Conservation (phyloP, 768 basidiomycete species). For the Tubosaeta brunneosetosa region DNA sequence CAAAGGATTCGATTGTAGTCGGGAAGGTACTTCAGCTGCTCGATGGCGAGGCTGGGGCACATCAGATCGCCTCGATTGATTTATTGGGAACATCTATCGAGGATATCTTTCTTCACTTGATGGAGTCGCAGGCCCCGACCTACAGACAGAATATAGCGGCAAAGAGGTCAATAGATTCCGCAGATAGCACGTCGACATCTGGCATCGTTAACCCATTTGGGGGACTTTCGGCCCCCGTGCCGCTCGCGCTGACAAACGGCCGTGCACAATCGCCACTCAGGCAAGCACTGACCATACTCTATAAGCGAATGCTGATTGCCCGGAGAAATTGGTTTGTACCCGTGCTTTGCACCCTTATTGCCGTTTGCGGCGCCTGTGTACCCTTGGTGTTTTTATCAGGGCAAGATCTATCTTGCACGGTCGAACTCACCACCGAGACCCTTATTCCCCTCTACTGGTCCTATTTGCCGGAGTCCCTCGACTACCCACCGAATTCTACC, state of each 20-base stretch:
- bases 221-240: background rate
- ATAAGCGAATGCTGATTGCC: slow-evolving; percentile 61
- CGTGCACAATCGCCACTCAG: slow-evolving; percentile 49
- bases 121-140: slow-evolving; percentile 37
- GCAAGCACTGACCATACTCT: slow-evolving; percentile 70
- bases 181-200: slow-evolving; percentile 4
- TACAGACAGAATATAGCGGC: slow-evolving; percentile 24
- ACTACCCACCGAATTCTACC: slow-evolving; percentile 29
- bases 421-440: slow-evolving; percentile 34
- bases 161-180: slow-evolving; percentile 11
- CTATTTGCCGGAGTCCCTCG: slow-evolving; percentile 34
- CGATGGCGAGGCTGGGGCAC: slow-evolving; percentile 38
- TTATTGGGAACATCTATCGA: slow-evolving; percentile 73
- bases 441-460: slow-evolving; percentile 54
- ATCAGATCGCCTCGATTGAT: slow-evolving; percentile 52
- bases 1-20: slow-evolving; percentile 52
- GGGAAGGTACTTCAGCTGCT: slow-evolving; percentile 53
- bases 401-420: slow-evolving; percentile 48
- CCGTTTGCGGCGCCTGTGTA: slow-evolving; percentile 59
- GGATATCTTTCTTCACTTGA: slow-evolving; percentile 74
- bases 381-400: slow-evolving; percentile 61
- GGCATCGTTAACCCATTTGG: background rate
- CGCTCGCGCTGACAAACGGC: slow-evolving; percentile 40
- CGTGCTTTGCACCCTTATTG: slow-evolving; percentile 47
- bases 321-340: slow-evolving; percentile 68